A percentile compares a stretch with the other conserved stretches of the same genome.
Conservation (phyloP, 305 asterid species). For the Plantago coronopus region DNA sequence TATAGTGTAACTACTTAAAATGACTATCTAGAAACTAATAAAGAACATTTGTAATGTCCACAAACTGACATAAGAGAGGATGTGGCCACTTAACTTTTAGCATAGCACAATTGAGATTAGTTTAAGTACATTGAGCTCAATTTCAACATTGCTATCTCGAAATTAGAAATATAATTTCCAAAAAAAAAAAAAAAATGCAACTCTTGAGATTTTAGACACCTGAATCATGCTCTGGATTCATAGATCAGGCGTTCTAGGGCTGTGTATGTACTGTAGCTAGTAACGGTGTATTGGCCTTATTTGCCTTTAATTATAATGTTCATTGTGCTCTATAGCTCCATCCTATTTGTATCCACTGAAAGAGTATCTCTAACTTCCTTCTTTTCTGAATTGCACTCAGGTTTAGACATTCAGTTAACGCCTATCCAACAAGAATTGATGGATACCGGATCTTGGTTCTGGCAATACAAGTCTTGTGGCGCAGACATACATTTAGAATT, state of each 20-base stretch:
- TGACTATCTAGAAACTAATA: no score
- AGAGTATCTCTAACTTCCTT: not conserved
- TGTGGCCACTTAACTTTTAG: no score
- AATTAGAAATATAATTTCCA: no score
- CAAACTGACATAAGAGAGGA: no score
- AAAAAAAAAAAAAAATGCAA: no score
- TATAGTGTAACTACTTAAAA: not conserved
- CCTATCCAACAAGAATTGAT: slow-evolving; percentile 58
- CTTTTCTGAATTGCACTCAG: slow-evolving; percentile 37
- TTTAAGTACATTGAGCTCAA: no score
- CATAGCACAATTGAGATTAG: no score
- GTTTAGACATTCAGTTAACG: slow-evolving; percentile 53
- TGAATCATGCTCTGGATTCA: no score
- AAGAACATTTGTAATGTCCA: no score
- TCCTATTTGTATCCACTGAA: not conserved
- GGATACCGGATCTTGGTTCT: slow-evolving; percentile 91
- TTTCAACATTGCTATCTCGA: no score
- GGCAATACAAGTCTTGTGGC: slow-evolving; percentile 68
- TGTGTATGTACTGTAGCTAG: not conserved
- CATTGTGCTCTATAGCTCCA: not conserved
- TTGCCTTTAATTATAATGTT: not conserved
- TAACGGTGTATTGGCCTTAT: not conserved
- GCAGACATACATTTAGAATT: slow-evolving; percentile 64
- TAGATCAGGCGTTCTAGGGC: not conserved
- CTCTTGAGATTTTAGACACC: no score